These are phyloP conservation scores for Rhynchosporium graminicola DNA, from an alignment of 2,329 filamentous ascomycete species.

Conservation along the genomic window DNA sequence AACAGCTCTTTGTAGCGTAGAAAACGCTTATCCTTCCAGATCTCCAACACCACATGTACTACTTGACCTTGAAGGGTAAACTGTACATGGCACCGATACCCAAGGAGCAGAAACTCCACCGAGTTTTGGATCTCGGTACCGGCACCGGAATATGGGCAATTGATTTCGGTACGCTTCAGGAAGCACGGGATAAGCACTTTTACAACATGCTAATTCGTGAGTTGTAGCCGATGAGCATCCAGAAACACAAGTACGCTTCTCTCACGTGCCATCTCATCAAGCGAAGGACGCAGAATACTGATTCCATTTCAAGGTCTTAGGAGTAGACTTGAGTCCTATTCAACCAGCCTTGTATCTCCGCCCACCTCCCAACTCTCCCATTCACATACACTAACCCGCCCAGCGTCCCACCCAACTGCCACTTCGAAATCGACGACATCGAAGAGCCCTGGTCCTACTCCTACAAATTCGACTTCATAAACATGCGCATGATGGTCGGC, in stretches of 20 bases:
- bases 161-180: conserved; percentile 33
- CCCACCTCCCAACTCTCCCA: not conserved
- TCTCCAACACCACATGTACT: conserved; percentile 33
- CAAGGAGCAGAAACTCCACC: conserved; percentile 34
- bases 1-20: no score
- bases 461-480: conserved; percentile 59
- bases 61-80: conserved; percentile 27
- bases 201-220: not conserved
- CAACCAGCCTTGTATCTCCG: conserved; percentile 37
- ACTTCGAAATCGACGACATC: conserved; percentile 65
- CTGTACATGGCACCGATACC: conserved; percentile 28
- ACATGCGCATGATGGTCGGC: conserved; percentile 36
- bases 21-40: conserved; percentile 13
- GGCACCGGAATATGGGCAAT: conserved; percentile 49
- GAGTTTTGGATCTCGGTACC: conserved; percentile 46
- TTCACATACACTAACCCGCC: not conserved
- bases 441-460: conserved; percentile 50
- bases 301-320: conserved; percentile 28
- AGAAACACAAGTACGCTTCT: conserved; percentile 19
- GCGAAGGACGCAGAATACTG: not conserved
- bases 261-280: conserved; percentile 14
- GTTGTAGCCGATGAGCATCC: conserved; percentile 28
- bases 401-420: conserved; percentile 58
- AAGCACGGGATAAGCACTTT: no score
- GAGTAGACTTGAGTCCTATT: conserved; percentile 39